A percentile compares a stretch with the other conserved stretches of the same genome.
Evolutionary conservation across 2,329 filamentous ascomycete genomes (phyloP).

Genomic region (Akanthomyces muscarius): DNA sequence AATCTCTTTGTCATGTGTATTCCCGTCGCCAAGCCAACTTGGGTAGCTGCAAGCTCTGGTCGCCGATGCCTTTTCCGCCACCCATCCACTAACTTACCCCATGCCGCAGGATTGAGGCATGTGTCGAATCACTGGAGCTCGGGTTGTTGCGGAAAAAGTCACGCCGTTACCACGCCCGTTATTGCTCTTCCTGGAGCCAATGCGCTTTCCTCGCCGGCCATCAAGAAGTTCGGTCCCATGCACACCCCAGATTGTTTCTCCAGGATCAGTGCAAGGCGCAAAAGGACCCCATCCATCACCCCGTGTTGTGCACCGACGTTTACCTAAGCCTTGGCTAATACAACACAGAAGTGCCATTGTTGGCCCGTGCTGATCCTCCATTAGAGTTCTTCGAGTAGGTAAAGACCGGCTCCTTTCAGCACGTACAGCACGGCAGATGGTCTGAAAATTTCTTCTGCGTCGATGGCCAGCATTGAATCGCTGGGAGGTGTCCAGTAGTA

Average conservation of each 20-base stretch:
- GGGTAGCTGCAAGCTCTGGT: not conserved
- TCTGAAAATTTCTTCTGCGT: not conserved
- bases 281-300: not conserved
- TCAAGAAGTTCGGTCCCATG: not conserved
- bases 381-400: not conserved
- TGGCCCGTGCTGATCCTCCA: not conserved
- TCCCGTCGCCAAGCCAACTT: not conserved
- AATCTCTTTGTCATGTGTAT: conserved; percentile 12
- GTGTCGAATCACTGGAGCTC: not conserved
- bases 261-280: conserved; percentile 1
- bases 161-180: not conserved
- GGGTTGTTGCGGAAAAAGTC: conserved; percentile 12
- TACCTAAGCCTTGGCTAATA: not conserved
- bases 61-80: not conserved
- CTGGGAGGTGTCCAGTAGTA: not conserved
- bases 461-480: not conserved
- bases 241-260: conserved; percentile 15
- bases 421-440: not conserved
- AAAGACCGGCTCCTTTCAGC: not conserved
- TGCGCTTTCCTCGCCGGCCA: not conserved
- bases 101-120: not conserved
- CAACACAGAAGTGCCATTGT: not conserved
- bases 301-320: not conserved
- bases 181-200: not conserved
- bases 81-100: not conserved